These are phyloP conservation scores for Eragrostis curvula DNA, from an alignment of 176 grass and related monocot species.

Conservation along the genomic window DNA sequence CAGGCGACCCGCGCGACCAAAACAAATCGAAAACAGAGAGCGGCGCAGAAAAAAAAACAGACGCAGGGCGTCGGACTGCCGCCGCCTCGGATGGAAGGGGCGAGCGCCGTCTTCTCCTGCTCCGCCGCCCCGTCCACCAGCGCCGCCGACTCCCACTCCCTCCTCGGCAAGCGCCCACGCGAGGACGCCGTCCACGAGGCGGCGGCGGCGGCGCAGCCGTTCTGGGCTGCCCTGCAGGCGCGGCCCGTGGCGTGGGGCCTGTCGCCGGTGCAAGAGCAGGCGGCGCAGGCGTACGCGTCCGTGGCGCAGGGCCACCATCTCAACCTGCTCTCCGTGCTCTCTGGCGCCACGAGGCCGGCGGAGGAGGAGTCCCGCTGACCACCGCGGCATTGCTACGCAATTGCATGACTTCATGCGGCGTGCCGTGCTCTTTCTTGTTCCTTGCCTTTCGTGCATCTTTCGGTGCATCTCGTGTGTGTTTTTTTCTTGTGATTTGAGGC, in stretches of 20 bases:
- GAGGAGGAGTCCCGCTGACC: slow-evolving; percentile 59
- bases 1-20: too few relatives aligned
- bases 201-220: slow-evolving; percentile 8
- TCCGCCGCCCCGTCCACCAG: slow-evolving; percentile 50
- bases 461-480: slow-evolving; percentile 15
- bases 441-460: slow-evolving; percentile 1
- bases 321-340: slow-evolving; percentile 65
- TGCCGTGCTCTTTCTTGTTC: slow-evolving; percentile 18
- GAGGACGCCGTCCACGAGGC: slow-evolving; percentile 31
- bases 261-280: too few relatives aligned
- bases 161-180: slow-evolving; percentile 52
- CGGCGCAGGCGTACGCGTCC: slow-evolving; percentile 61
- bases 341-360: slow-evolving; percentile 35
- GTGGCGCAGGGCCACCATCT: slow-evolving; percentile 62
- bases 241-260: slow-evolving; percentile 50
- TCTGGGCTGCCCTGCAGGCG: slow-evolving; percentile 58
- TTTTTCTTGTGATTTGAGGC: slow-evolving; percentile 27
- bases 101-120: slow-evolving; percentile 73
- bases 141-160: not conserved
- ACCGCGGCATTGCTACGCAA: not conserved
- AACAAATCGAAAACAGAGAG: too few relatives aligned
- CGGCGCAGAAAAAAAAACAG: too few relatives aligned
- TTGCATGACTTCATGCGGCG: too few relatives aligned
- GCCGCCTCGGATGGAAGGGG: too few relatives aligned
- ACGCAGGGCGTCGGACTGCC: too few relatives aligned